These are phyloP conservation scores for Colletotrichum tropicale DNA, from an alignment of 2,329 filamentous ascomycete species.

Conservation along the genomic window DNA sequence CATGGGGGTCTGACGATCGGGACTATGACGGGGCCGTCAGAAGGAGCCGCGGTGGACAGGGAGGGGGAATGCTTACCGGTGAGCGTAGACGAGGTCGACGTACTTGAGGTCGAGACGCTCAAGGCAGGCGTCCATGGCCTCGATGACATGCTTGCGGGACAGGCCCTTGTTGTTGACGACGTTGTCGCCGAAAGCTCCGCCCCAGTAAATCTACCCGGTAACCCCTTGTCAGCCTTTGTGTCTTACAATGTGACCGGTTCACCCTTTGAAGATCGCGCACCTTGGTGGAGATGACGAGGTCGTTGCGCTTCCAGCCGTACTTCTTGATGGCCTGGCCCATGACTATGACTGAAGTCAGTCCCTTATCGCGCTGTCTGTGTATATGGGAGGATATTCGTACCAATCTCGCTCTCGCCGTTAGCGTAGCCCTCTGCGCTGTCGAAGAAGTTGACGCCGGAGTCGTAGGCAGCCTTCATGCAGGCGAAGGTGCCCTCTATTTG, in stretches of 20 bases:
- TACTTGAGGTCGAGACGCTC: conserved; percentile 62
- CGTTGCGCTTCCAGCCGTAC: conserved; percentile 65
- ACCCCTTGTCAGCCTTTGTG: background rate
- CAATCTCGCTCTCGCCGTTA: conserved; percentile 63
- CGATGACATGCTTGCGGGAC: conserved; percentile 72
- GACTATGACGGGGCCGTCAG: conserved; percentile 26
- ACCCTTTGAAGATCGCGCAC: conserved; percentile 28
- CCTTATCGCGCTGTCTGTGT: background rate
- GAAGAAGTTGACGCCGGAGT: conserved; percentile 67
- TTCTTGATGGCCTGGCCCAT: conserved; percentile 67
- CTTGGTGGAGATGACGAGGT: conserved; percentile 67
- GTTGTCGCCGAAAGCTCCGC: conserved; percentile 62
- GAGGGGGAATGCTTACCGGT: conserved; percentile 43
- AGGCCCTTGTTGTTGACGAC: conserved; percentile 71
- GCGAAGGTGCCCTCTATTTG: conserved; percentile 50
- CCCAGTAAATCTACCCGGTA: conserved; percentile 64
- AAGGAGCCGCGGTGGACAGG: background rate
- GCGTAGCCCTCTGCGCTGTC: conserved; percentile 64
- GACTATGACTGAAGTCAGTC: conserved; percentile 33
- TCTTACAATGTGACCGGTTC: background rate
- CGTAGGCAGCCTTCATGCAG: conserved; percentile 67
- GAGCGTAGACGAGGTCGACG: conserved; percentile 73
- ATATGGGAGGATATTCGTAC: background rate
- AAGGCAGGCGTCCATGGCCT: conserved; percentile 66
- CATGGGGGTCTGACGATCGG: conserved; percentile 71